Base-by-base conservation (phyloP, 768 basidiomycete genomes). In the Termitomyces heimii region DNA sequence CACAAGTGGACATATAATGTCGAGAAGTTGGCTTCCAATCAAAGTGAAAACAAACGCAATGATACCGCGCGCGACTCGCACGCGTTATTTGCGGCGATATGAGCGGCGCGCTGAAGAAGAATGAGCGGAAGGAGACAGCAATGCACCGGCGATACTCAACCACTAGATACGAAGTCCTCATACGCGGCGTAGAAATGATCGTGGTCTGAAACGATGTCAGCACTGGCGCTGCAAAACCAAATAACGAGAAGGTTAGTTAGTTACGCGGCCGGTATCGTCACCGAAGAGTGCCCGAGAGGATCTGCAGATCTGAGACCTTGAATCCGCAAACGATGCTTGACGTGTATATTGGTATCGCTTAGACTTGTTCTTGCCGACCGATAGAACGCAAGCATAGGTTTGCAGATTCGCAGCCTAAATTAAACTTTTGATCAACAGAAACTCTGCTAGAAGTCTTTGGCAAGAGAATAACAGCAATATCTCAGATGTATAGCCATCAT, bases 1-100 rank as follows among this genome's bases (percentile, higher is more conserved):
- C 42, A 20, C 18, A 57, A 37, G 55, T 52, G 51, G 57, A 59
- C 55, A 54, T 56, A 59, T 59, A 57, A 59, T 54, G 61, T 59
- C 58, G 52, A 59, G 61, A 57, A 62, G 52, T 50, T 54, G 42
- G 7, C 29, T 13, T 26, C 22, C 18, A 49, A 20, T 54, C 34
- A 35, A 18, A 5, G 9, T 16, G 10, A 37, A 34, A 34, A 14
- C 22, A 49, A 2, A 37, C 3, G 24, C 22, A 12, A 26, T 2
- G 3, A 16, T 37, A 32, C 24, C 49, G 20, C 13, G 60, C 13
- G 60, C 56, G 13, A 3, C 1, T 48, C n/a, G 40, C 26, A 56
- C 53, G 51, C 32, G 28, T 43, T 16, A n/a, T 37, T 14, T 37
- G 54, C 29, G 32, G 56, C 50, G 53, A 55, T 55, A 20, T 50